These are phyloP conservation scores for Tulasnella sp. DNA, from an alignment of 768 basidiomycete species.

Conservation along the genomic window DNA sequence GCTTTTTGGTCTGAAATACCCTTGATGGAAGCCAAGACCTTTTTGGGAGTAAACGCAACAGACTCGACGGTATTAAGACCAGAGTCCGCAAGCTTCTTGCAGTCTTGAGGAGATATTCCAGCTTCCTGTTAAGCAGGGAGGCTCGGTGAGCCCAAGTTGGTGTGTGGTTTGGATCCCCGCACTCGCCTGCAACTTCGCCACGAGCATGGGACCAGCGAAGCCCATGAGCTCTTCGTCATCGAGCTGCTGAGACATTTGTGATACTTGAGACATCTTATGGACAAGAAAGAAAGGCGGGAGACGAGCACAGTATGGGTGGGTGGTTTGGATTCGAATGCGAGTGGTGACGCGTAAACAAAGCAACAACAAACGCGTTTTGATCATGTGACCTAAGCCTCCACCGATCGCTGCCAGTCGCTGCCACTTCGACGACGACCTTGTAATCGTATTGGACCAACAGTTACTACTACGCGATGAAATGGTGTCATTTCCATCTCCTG, in stretches of 20 bases:
- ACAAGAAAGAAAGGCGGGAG: background rate
- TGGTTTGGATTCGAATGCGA: background rate
- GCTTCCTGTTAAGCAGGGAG: conserved; percentile 45
- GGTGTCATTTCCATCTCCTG: background rate
- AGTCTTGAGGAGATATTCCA: conserved; percentile 80
- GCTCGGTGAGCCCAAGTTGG: background rate
- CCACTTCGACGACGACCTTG: background rate
- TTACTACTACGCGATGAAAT: background rate
- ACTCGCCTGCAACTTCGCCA: conserved; percentile 46
- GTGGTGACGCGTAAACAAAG: background rate
- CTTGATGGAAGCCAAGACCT: conserved; percentile 78
- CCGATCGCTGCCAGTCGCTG: background rate
- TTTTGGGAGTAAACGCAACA: conserved; percentile 95
- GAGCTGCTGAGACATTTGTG: conserved; percentile 25
- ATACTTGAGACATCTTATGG: conserved; percentile 41
- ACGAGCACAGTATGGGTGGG: background rate
- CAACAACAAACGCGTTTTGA: background rate
- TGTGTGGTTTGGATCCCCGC: conserved; percentile 10
- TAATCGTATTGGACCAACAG: background rate
- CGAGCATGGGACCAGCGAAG: conserved; percentile 70
- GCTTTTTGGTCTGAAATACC: conserved; percentile 96
- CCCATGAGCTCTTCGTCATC: conserved; percentile 42
- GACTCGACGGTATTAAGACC: conserved; percentile 91
- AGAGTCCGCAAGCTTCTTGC: conserved; percentile 88
- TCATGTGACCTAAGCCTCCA: background rate